These are phyloP conservation scores for Annona cherimola DNA, from an alignment of 164 flowering plant genomes.

Conservation along the genomic window DNA sequence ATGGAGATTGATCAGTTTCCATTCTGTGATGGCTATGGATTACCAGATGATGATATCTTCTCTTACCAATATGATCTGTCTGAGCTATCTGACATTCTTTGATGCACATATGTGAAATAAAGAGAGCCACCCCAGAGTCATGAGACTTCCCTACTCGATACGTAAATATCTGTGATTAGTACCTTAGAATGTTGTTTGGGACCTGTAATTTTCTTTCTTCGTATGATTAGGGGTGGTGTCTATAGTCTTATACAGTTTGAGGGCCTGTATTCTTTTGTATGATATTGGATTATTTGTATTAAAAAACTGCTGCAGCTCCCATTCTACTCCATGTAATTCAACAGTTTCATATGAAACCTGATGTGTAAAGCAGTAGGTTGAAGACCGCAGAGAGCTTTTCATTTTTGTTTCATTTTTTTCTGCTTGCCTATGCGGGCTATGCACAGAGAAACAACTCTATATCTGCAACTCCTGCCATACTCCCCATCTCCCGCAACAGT, in stretches of 20 bases:
- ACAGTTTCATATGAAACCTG: not conserved
- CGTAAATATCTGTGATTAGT: not conserved
- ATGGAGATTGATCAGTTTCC: constrained; percentile 21
- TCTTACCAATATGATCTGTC: constrained; percentile 29
- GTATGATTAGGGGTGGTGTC: not conserved
- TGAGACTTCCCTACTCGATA: not conserved
- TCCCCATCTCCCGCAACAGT: constrained; percentile 65
- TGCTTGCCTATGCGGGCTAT: no score
- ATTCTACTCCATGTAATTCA: constrained; percentile 7
- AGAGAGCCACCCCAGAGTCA: not conserved
- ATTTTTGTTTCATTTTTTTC: not conserved
- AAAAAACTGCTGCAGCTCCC: constrained; percentile 10
- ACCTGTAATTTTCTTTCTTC: not conserved
- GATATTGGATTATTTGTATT: not conserved
- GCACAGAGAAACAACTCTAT: constrained; percentile 59
- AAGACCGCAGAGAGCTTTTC: not conserved
- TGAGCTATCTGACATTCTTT: constrained; percentile 13
- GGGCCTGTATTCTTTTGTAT: not conserved
- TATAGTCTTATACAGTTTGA: not conserved
- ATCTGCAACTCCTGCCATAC: constrained; percentile 65
- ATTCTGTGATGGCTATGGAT: constrained; percentile 8
- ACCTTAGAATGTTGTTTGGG: not conserved
- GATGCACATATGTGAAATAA: not conserved
- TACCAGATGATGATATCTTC: constrained; percentile 21
- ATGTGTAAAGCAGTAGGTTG: not conserved